Percentiles rank a stretch among this genome's conserved stretches.
Conservation (phyloP, 116 monocot species). For the Zostera marina region DNA sequence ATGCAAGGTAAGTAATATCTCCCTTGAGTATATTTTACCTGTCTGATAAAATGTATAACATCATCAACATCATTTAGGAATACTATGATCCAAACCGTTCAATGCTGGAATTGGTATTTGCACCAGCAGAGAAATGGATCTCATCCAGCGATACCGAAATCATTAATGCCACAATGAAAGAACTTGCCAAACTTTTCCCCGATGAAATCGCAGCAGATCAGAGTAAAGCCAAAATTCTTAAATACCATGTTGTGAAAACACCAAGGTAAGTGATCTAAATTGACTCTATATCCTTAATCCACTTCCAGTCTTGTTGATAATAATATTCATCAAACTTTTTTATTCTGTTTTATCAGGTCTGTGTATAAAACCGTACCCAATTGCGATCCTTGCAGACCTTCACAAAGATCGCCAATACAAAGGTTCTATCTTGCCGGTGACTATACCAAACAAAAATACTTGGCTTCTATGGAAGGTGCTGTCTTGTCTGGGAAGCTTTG, state of each 20-base stretch:
- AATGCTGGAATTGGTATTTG: conserved; percentile 92
- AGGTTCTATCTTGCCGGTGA: conserved; percentile 91
- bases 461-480: conserved; percentile 98
- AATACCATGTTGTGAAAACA: conserved; percentile 88
- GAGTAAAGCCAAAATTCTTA: conserved; percentile 91
- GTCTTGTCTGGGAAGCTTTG: conserved; percentile 97
- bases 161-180: conserved; percentile 78
- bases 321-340: neutral
- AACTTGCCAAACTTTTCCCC: conserved; percentile 75
- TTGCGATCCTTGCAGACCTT: conserved; percentile 85
- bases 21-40: neutral
- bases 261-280: conserved; percentile 42
- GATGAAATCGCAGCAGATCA: conserved; percentile 94
- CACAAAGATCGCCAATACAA: conserved; percentile 85
- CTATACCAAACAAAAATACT: conserved; percentile 95
- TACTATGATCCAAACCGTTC: conserved; percentile 90
- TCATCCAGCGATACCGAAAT: conserved; percentile 64
- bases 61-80: conserved; percentile 26
- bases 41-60: neutral
- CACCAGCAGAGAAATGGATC: conserved; percentile 92
- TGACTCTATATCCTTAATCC: neutral
- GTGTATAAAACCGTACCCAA: conserved; percentile 94
- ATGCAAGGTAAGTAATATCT: conserved; percentile 55
- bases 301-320: neutral
- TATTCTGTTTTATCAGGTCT: conserved; percentile 30